These are phyloP conservation scores for Apiospora rasikravindrae DNA, from an alignment of 2,329 filamentous ascomycete genomes.

Conservation along the genomic window DNA sequence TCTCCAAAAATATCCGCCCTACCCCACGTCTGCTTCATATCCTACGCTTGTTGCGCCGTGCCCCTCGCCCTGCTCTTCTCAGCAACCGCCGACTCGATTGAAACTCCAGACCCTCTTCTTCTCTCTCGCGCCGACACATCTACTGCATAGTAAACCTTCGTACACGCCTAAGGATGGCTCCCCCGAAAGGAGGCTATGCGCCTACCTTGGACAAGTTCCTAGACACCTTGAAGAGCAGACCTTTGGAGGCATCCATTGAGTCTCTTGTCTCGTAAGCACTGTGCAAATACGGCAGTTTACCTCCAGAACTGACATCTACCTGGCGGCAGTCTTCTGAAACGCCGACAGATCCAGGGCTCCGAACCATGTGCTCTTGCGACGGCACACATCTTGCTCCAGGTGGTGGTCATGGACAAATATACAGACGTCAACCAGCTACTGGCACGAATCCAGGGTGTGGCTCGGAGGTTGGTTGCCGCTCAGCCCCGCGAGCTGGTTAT, in stretches of 20 bases:
- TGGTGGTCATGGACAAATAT: constrained; percentile 83
- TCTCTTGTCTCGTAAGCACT: constrained; percentile 76
- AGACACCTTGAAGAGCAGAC: constrained; percentile 75
- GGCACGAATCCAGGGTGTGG: constrained; percentile 78
- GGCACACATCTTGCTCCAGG: constrained; percentile 83
- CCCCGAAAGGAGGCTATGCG: constrained; percentile 61
- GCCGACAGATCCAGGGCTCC: constrained; percentile 86
- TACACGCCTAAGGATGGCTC: constrained; percentile 56
- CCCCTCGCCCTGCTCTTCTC: neutral
- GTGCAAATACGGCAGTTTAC: neutral
- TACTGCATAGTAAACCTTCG: neutral
- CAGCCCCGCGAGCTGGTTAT: constrained; percentile 91
- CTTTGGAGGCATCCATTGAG: constrained; percentile 83
- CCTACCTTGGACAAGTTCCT: constrained; percentile 80
- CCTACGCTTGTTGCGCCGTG: constrained; percentile 8
- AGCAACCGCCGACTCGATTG: constrained; percentile 24
- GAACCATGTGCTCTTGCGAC: constrained; percentile 91
- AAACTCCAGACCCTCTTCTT: constrained; percentile 24
- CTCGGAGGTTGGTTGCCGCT: constrained; percentile 77
- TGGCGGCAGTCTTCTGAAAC: constrained; percentile 76
- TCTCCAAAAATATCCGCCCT: neutral
- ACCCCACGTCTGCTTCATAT: neutral
- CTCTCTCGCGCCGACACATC: constrained; percentile 17
- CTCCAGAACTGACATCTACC: neutral
- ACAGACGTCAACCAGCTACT: constrained; percentile 79